phyloP scores from a whole-genome alignment of 2,329 filamentous ascomycete genomes.

The Xylariales sp. region DNA sequence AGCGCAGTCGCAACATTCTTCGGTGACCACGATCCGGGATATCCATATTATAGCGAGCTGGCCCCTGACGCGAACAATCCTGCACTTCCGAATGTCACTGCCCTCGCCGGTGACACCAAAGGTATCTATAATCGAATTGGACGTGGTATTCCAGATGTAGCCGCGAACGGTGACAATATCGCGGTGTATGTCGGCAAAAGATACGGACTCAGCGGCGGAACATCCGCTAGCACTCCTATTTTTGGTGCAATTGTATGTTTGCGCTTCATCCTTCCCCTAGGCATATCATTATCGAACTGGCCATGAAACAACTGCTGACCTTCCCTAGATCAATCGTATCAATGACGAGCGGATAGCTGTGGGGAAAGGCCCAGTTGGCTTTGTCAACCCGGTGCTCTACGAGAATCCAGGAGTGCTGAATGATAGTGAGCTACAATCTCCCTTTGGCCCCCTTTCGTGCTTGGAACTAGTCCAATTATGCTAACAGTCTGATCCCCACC shows the following conservation, averaged over 20 bases:
- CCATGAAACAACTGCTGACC: no score
- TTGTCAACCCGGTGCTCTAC: constrained; percentile 44
- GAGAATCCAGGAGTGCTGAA: constrained; percentile 29
- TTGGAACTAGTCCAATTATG: not conserved
- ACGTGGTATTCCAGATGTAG: constrained; percentile 40
- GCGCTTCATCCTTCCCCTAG: not conserved
- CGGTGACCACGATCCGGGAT: constrained; percentile 10
- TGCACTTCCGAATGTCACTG: constrained; percentile 27
- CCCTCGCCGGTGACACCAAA: constrained; percentile 17
- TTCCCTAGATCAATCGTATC: constrained; percentile 34
- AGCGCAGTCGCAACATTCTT: constrained; percentile 19
- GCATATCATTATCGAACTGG: no score
- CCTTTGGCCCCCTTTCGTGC: not conserved
- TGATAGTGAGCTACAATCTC: constrained; percentile 17
- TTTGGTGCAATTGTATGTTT: constrained; percentile 33
- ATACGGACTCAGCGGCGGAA: constrained; percentile 36
- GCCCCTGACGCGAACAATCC: constrained; percentile 19
- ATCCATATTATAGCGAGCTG: constrained; percentile 8
- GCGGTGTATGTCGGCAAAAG: constrained; percentile 20
- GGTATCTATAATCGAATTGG: constrained; percentile 36
- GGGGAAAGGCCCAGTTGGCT: constrained; percentile 40
- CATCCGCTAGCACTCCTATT: constrained; percentile 41
- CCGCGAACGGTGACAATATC: constrained; percentile 31
- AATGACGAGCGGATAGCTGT: constrained; percentile 40
- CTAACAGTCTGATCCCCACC: constrained; percentile 15